phyloP scores from a whole-genome alignment of 345 rosid species.

The Eucalyptus lansdowneana region DNA sequence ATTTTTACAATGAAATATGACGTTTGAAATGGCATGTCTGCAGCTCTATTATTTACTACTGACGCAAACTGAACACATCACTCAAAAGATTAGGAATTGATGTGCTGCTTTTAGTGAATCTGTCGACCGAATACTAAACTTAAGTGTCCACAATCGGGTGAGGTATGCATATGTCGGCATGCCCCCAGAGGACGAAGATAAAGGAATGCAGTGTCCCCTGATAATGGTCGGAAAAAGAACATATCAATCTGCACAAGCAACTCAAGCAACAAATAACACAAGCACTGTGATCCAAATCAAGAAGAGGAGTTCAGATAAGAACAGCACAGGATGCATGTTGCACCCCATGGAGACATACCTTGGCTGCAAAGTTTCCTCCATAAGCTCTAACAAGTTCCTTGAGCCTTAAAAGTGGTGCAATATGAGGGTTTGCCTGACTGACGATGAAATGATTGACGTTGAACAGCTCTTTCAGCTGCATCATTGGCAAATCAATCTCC shows the following conservation, averaged over 20 bases:
- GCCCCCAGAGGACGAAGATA: background rate
- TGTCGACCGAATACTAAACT: background rate
- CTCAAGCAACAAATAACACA: background rate
- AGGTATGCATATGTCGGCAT: background rate
- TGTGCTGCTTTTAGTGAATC: background rate
- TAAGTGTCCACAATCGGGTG: background rate
- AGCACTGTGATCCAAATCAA: background rate
- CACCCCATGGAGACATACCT: constrained; percentile 30
- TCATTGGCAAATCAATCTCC: constrained; percentile 97
- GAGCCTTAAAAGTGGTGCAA: constrained; percentile 69
- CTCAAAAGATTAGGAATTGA: background rate
- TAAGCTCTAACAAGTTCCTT: constrained; percentile 74
- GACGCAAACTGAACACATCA: background rate
- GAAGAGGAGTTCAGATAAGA: background rate
- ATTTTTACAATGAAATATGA: background rate
- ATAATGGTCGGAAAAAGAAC: background rate
- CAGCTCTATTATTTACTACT: background rate
- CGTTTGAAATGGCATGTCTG: background rate
- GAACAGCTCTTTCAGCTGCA: constrained; percentile 91
- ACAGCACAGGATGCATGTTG: background rate
- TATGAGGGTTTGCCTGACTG: constrained; percentile 98
- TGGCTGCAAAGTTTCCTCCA: constrained; percentile 97
- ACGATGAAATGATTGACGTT: constrained; percentile 97
- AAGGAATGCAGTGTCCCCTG: background rate
- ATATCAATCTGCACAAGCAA: background rate